Conservation (phyloP, 208 protist species). For the Leishmania guyanensis region DNA sequence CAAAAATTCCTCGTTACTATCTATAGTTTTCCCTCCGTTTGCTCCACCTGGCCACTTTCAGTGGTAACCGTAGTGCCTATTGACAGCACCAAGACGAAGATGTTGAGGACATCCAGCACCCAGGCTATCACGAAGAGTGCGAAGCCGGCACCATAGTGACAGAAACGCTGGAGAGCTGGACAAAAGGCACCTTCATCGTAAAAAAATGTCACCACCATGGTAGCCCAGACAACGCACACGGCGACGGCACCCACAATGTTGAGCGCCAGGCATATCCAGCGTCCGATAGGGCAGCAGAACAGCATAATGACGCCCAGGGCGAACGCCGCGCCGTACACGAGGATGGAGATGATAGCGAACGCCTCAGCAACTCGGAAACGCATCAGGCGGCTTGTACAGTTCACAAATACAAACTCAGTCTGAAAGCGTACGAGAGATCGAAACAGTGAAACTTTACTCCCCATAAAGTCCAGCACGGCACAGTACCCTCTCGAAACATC, state of each 20-base stretch:
- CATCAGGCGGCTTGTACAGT: too few species aligned
- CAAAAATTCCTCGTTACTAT: too few species aligned
- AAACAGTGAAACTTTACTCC: too few species aligned
- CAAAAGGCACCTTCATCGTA: neutral
- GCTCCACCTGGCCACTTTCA: neutral
- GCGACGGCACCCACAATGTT: neutral
- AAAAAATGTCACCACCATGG: neutral
- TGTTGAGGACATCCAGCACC: neutral
- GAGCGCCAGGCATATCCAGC: neutral
- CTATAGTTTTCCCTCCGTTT: too few species aligned
- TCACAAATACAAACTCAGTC: too few species aligned
- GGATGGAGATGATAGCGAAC: slow-evolving; percentile 40
- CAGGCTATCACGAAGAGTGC: neutral
- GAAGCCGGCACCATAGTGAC: too few species aligned
- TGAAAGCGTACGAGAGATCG: too few species aligned
- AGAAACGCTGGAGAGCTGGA: neutral
- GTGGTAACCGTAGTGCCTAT: too few species aligned
- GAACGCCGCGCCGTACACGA: slow-evolving; percentile 15
- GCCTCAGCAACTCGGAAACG: slow-evolving; percentile 35
- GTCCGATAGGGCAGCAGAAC: slow-evolving; percentile 13
- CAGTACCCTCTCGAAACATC: too few species aligned
- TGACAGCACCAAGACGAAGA: neutral
- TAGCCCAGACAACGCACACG: slow-evolving; percentile 30
- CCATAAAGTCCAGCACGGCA: too few species aligned
- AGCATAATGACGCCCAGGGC: slow-evolving; percentile 32